Evolutionary conservation across 306 rosid genomes (phyloP).

Genomic region (Casuarina glauca): DNA sequence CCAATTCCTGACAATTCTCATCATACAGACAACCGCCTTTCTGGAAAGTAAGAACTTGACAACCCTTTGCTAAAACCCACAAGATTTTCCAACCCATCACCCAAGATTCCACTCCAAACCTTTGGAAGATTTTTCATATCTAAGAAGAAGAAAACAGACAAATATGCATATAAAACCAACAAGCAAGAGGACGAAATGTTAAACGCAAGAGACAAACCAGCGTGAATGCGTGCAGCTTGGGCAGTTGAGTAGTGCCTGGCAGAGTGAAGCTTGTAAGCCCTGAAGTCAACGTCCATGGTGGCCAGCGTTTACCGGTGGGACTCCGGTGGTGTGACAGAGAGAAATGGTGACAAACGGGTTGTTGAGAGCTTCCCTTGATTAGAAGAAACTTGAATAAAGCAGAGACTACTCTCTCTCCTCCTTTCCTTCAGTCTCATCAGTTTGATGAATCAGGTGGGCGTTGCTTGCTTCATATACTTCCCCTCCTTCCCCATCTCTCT

Average conservation of each 20-base stretch:
- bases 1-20: neutral
- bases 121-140: neutral
- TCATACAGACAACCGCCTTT: neutral
- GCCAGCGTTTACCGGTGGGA: constrained; percentile 11
- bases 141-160: neutral
- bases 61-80: neutral
- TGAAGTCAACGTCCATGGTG: constrained; percentile 72
- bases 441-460: constrained; percentile 35
- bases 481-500: constrained; percentile 20
- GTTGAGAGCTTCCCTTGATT: neutral
- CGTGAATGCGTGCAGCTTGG: constrained; percentile 62
- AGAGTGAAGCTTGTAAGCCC: constrained; percentile 58
- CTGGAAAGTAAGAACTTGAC: neutral
- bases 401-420: neutral
- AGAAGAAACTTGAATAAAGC: neutral
- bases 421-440: constrained; percentile 4
- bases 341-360: constrained; percentile 26
- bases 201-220: constrained; percentile 46
- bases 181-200: neutral
- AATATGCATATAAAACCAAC: neutral
- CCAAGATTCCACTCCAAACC: neutral
- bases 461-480: constrained; percentile 37
- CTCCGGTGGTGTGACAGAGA: neutral
- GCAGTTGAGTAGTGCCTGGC: constrained; percentile 58
- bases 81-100: neutral